These are phyloP conservation scores for Beauveria sp. DNA, from an alignment of 2,329 filamentous ascomycete species.

Conservation along the genomic window DNA sequence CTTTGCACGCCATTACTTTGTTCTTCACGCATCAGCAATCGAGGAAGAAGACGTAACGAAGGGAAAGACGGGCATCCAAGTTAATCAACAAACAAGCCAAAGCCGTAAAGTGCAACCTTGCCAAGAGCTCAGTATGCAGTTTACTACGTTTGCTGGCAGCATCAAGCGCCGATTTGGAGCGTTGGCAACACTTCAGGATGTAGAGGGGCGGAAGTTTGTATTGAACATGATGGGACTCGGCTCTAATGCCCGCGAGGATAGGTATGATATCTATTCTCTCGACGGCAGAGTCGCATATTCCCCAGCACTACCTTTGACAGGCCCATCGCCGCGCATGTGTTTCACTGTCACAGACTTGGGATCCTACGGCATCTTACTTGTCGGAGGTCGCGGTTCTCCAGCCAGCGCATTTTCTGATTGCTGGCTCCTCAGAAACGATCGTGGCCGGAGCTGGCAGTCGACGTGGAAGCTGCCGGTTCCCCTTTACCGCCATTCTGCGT, in stretches of 20 bases:
- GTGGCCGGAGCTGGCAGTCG: constrained; percentile 49
- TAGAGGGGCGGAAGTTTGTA: constrained; percentile 35
- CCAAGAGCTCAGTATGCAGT: not conserved
- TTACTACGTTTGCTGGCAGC: not conserved
- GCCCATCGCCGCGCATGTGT: constrained; percentile 51
- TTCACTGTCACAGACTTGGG: constrained; percentile 66
- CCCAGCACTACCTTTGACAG: constrained; percentile 21
- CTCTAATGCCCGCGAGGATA: constrained; percentile 35
- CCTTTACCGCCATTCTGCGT: constrained; percentile 67
- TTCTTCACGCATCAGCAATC: constrained; percentile 52
- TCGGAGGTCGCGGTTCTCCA: constrained; percentile 74
- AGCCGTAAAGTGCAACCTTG: not conserved
- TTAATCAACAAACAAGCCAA: no score
- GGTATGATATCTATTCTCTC: constrained; percentile 42
- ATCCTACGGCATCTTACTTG: constrained; percentile 51
- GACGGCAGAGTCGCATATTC: constrained; percentile 15
- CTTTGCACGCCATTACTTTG: constrained; percentile 76
- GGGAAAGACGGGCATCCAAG: no score
- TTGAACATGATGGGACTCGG: constrained; percentile 38
- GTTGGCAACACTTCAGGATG: constrained; percentile 32
- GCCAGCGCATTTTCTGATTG: constrained; percentile 61
- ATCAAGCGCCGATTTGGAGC: constrained; percentile 53
- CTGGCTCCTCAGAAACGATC: constrained; percentile 58
- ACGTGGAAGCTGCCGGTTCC: constrained; percentile 59
- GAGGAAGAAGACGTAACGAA: not conserved